These are phyloP conservation scores for Cyclocybe aegerita DNA, from an alignment of 768 basidiomycete species.

Conservation along the genomic window DNA sequence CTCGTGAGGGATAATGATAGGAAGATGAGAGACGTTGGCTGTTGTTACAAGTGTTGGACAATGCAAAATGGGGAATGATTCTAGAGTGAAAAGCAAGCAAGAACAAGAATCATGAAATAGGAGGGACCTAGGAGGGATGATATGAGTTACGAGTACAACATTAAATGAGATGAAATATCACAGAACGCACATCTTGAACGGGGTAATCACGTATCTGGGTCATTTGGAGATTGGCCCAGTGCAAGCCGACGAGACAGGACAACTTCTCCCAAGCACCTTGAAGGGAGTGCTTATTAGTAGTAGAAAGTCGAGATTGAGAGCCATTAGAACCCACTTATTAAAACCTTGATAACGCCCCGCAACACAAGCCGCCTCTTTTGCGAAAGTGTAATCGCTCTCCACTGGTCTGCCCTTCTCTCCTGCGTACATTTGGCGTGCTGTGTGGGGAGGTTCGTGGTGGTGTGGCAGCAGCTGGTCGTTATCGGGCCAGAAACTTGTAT, in stretches of 20 bases:
- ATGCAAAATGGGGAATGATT: too few relatives aligned
- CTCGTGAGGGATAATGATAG: too few relatives aligned
- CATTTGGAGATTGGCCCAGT: conserved; percentile 14
- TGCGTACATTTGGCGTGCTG: neutral
- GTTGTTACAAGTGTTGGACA: too few relatives aligned
- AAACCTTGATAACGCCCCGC: conserved; percentile 59
- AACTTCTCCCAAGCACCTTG: conserved; percentile 60
- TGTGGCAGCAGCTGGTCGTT: conserved; percentile 2
- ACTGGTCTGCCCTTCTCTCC: neutral
- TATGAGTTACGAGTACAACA: too few relatives aligned
- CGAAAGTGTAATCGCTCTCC: conserved; percentile 2
- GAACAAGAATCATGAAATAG: too few relatives aligned
- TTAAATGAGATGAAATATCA: too few relatives aligned
- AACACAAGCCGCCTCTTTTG: conserved; percentile 45
- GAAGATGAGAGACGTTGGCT: too few relatives aligned
- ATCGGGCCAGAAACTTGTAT: neutral
- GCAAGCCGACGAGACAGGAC: conserved; percentile 57
- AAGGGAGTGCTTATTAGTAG: neutral
- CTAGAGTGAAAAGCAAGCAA: too few relatives aligned
- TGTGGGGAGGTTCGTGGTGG: neutral
- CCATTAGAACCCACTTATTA: conserved; percentile 48
- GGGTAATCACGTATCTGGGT: neutral
- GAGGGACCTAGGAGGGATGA: too few relatives aligned
- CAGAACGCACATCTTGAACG: too few relatives aligned
- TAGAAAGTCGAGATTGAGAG: neutral